phyloP scores from a whole-genome alignment of 148 eudicot genomes.

The Vaccinium darrowii region DNA sequence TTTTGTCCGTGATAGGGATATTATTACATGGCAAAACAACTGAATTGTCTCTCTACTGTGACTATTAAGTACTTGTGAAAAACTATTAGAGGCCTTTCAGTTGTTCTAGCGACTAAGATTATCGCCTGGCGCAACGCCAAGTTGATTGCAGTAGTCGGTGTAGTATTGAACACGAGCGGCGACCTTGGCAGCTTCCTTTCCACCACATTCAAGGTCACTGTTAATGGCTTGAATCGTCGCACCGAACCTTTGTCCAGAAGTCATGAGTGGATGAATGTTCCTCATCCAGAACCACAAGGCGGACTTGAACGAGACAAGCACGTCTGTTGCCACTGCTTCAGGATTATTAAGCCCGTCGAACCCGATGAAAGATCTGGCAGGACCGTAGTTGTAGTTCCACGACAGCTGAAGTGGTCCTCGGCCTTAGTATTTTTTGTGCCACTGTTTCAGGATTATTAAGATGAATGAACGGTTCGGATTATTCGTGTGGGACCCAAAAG shows the following conservation, averaged over 20 bases:
- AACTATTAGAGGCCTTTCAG: not conserved
- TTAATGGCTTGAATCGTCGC: constrained; percentile 15
- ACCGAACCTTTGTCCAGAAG: constrained; percentile 23
- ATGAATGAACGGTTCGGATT: no score
- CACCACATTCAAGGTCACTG: constrained; percentile 23
- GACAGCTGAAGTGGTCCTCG: constrained; percentile 45
- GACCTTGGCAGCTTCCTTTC: constrained; percentile 10
- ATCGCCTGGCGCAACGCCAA: constrained; percentile 30
- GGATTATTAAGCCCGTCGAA: constrained; percentile 34
- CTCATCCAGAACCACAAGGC: constrained; percentile 22
- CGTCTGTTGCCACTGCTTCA: constrained; percentile 24
- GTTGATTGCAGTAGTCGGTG: constrained; percentile 18
- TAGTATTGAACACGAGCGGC: constrained; percentile 23
- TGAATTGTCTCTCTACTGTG: not conserved
- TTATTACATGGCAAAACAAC: not conserved
- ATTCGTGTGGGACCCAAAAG: no score
- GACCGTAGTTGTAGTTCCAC: constrained; percentile 47
- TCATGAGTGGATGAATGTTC: constrained; percentile 21
- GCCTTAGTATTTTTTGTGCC: constrained; percentile 36
- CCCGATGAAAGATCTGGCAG: constrained; percentile 29
- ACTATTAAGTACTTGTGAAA: no score
- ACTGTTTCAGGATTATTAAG: no score
- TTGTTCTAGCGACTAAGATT: constrained; percentile 23
- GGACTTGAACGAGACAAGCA: constrained; percentile 17
- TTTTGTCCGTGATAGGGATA: not conserved